These are phyloP conservation scores for Apiospora aurea DNA, from an alignment of 2,329 filamentous ascomycete species.

Conservation along the genomic window DNA sequence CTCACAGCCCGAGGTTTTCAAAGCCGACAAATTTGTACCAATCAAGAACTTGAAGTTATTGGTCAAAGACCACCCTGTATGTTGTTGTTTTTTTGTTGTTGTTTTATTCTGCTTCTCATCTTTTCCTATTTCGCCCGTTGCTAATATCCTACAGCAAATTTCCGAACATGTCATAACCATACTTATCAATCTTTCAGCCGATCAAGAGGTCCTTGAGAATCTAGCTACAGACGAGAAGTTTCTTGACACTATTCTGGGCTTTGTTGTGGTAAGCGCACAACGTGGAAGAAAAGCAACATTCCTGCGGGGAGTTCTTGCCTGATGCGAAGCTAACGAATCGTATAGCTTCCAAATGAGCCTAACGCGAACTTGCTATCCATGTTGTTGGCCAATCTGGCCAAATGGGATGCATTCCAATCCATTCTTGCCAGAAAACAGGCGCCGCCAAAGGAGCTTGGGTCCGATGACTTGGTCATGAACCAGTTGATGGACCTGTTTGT, in stretches of 20 bases:
- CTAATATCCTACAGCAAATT: conserved; percentile 66
- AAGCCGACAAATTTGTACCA: conserved; percentile 77
- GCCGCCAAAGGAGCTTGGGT: conserved; percentile 73
- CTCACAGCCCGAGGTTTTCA: conserved; percentile 81
- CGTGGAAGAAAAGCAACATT: neutral
- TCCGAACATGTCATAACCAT: conserved; percentile 93
- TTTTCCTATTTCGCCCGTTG: neutral
- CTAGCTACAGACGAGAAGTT: conserved; percentile 84
- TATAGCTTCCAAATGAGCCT: conserved; percentile 73
- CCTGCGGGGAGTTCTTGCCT: neutral
- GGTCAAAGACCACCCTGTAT: conserved; percentile 81
- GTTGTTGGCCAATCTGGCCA: conserved; percentile 91
- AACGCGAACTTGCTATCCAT: conserved; percentile 88
- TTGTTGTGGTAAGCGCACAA: conserved; percentile 71
- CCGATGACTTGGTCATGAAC: conserved; percentile 78
- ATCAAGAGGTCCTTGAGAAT: conserved; percentile 75
- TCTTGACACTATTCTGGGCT: conserved; percentile 73
- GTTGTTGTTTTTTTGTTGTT: conserved; percentile 47
- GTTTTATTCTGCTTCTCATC: neutral
- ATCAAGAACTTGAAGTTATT: conserved; percentile 88
- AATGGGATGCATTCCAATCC: conserved; percentile 75
- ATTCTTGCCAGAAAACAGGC: conserved; percentile 73
- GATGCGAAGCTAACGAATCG: neutral
- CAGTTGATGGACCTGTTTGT: conserved; percentile 97
- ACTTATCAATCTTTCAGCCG: conserved; percentile 83